These are phyloP conservation scores for Tuber magnatum DNA, from an alignment of 495 filamentous ascomycete species.

Conservation along the genomic window DNA sequence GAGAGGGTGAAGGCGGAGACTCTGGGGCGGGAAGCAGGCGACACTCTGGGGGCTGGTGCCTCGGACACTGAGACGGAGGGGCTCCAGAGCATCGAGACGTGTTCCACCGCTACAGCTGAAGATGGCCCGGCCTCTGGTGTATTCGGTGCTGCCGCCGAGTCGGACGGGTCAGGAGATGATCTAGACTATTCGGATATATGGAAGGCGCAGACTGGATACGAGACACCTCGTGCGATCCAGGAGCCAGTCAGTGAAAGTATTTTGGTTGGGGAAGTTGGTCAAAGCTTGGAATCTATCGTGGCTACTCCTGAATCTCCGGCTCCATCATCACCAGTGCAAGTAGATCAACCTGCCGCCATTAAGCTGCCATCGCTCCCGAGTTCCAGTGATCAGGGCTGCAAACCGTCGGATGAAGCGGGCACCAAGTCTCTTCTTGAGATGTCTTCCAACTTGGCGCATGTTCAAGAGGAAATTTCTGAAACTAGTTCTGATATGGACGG, in stretches of 20 bases:
- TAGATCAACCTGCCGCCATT: neutral
- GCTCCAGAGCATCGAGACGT: neutral
- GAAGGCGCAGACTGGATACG: neutral
- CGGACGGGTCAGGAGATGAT: neutral
- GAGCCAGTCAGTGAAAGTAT: neutral
- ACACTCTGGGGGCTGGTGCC: neutral
- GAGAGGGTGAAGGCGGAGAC: slow-evolving; percentile 15
- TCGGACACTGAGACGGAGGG: neutral
- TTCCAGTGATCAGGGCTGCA: neutral
- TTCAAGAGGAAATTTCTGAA: slow-evolving; percentile 12
- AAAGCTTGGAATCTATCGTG: neutral
- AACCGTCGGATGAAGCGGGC: neutral
- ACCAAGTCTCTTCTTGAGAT: neutral
- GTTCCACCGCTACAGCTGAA: neutral
- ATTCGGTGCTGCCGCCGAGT: slow-evolving; percentile 1
- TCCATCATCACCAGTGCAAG: neutral
- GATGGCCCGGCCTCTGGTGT: neutral
- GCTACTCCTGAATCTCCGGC: neutral
- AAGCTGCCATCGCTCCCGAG: neutral
- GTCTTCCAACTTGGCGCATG: neutral
- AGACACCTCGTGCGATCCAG: neutral
- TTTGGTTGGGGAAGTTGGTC: slow-evolving; percentile 3
- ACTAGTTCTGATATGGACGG: slow-evolving; percentile 20
- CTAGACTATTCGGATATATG: neutral
- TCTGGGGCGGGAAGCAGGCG: slow-evolving; percentile 4